phyloP scores from a whole-genome alignment of 768 basidiomycete genomes.

The Trametes villosa region DNA sequence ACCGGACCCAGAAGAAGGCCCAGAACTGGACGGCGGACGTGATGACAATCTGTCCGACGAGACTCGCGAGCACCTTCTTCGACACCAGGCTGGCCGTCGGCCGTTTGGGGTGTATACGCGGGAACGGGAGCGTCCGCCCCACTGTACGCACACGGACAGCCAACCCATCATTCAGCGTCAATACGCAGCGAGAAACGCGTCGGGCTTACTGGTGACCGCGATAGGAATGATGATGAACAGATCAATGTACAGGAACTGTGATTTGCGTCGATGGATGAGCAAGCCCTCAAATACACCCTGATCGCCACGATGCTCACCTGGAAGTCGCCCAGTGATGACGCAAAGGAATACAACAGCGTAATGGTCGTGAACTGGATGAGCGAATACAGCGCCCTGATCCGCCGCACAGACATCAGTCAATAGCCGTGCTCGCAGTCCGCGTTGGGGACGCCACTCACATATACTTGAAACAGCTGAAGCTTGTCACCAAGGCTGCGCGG shows the following conservation, averaged over 20 bases:
- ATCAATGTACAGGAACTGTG: constrained; percentile 94
- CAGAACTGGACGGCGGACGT: constrained; percentile 83
- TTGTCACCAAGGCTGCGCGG: constrained; percentile 92
- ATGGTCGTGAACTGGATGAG: constrained; percentile 99
- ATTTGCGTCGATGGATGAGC: constrained; percentile 21
- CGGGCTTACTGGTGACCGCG: constrained; percentile 86
- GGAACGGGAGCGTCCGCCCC: constrained; percentile 92
- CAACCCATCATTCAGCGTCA: constrained; percentile 8
- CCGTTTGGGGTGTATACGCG: constrained; percentile 82
- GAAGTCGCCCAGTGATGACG: constrained; percentile 94
- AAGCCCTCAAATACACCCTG: neutral
- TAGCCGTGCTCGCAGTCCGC: neutral
- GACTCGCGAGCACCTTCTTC: constrained; percentile 90
- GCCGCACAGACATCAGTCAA: neutral
- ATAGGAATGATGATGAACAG: constrained; percentile 97
- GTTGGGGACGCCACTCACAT: constrained; percentile 65
- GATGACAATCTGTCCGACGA: constrained; percentile 90
- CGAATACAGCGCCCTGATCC: constrained; percentile 90
- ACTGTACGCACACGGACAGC: constrained; percentile 52
- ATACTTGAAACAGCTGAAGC: constrained; percentile 99
- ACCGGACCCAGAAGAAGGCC: constrained; percentile 87
- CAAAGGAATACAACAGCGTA: constrained; percentile 93
- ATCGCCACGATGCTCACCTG: constrained; percentile 59
- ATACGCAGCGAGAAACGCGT: neutral
- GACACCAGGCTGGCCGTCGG: constrained; percentile 97